Evolutionary conservation across 2,329 filamentous ascomycete genomes (phyloP).

Genomic region (Geosmithia putterillii): DNA sequence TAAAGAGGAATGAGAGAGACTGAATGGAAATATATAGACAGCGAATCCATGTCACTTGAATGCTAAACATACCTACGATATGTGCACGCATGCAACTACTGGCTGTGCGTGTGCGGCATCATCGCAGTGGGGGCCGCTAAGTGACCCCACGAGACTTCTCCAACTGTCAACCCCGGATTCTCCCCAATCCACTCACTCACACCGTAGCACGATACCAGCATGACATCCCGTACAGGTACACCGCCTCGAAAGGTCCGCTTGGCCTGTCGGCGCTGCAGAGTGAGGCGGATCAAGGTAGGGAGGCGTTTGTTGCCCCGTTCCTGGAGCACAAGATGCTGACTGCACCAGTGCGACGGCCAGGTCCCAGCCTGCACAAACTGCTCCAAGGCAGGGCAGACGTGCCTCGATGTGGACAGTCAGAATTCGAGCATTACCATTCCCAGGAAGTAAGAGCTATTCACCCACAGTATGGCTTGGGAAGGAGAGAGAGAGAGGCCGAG

Average conservation of each 20-base stretch:
- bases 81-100: background rate
- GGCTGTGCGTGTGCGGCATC: too few relatives aligned
- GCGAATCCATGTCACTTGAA: background rate
- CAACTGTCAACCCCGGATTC: too few relatives aligned
- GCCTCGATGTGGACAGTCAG: slow-evolving; percentile 23
- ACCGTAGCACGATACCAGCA: background rate
- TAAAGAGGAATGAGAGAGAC: too few relatives aligned
- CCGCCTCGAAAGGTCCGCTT: slow-evolving; percentile 21
- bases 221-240: background rate
- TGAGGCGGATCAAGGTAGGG: slow-evolving; percentile 20
- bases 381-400: slow-evolving; percentile 17
- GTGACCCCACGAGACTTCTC: background rate
- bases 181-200: background rate
- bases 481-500: too few relatives aligned
- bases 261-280: slow-evolving; percentile 22
- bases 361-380: slow-evolving; percentile 23
- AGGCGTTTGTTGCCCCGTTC: background rate
- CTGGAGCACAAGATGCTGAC: background rate
- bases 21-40: background rate
- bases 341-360: slow-evolving; percentile 20
- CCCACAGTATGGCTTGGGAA: too few relatives aligned
- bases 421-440: slow-evolving; percentile 19
- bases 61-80: too few relatives aligned
- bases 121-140: background rate
- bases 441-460: slow-evolving; percentile 14